Percentiles rank a stretch among this genome's conserved stretches.
These are phyloP conservation scores for Zygosaccharomyces pseudobailii DNA, from an alignment of 1,139 yeast species.

Conservation along the genomic window DNA sequence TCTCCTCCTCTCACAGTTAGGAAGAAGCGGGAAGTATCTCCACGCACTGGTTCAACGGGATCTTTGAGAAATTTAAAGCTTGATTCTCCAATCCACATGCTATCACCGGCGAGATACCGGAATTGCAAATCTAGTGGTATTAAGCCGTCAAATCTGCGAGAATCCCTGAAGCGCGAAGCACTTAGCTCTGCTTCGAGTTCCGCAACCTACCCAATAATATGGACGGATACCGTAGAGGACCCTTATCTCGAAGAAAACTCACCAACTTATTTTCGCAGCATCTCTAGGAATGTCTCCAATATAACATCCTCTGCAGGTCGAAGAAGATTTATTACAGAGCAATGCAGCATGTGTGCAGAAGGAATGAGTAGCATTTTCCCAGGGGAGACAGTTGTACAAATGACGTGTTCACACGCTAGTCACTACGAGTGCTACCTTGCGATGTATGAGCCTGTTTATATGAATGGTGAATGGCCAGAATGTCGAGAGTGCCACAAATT, in stretches of 20 bases:
- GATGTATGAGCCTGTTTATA: constrained; percentile 15
- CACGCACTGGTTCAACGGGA: neutral
- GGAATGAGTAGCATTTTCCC: constrained; percentile 28
- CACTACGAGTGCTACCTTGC: constrained; percentile 30
- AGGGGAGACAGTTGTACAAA: constrained; percentile 35
- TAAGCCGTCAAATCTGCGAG: constrained; percentile 1
- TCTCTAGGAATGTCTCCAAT: constrained; percentile 10
- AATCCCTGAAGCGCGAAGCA: neutral
- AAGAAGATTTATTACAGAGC: constrained; percentile 25
- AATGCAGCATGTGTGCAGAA: constrained; percentile 38
- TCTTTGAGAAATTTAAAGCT: constrained; percentile 3
- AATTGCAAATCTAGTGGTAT: neutral
- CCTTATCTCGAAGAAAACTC: constrained; percentile 21
- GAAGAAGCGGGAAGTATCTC: constrained; percentile 5
- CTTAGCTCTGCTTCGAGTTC: constrained; percentile 4
- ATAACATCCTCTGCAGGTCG: constrained; percentile 14
- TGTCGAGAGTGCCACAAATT: constrained; percentile 28
- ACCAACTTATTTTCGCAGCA: constrained; percentile 17
- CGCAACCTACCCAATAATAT: constrained; percentile 7
- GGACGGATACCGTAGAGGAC: constrained; percentile 12
- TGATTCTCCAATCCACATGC: constrained; percentile 11
- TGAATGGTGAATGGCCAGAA: constrained; percentile 15
- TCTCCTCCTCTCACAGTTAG: constrained; percentile 21
- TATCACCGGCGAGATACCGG: constrained; percentile 3
- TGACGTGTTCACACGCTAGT: constrained; percentile 33